These are phyloP conservation scores for Rubia peregrina DNA, from an alignment of 305 asterid species.

Conservation along the genomic window DNA sequence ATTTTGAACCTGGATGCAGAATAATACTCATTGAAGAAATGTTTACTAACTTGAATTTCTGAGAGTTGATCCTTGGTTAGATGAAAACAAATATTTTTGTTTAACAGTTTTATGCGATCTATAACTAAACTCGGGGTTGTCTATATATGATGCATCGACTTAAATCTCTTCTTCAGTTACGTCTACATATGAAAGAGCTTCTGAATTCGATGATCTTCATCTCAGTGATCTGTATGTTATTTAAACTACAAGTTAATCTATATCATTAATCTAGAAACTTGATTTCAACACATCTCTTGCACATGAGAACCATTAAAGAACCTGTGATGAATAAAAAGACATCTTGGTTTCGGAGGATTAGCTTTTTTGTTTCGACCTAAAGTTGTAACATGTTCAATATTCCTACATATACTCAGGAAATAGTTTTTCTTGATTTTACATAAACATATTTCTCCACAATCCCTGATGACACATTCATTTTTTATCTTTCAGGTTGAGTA, in stretches of 20 bases:
- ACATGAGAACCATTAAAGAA: neutral
- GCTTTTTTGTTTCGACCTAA: neutral
- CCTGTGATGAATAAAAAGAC: neutral
- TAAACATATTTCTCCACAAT: no score
- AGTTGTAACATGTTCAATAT: neutral
- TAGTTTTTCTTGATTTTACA: no score
- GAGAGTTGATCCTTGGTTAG: no score
- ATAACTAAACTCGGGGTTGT: conserved; percentile 35
- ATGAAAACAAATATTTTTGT: no score
- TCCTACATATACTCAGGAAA: neutral
- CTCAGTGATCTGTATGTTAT: conserved; percentile 81
- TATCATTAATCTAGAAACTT: conserved; percentile 9
- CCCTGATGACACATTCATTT: no score
- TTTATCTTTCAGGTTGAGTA: no score
- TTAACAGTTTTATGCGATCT: no score
- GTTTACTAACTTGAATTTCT: no score
- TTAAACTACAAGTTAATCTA: conserved; percentile 48
- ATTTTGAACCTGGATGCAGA: no score
- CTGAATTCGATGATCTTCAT: conserved; percentile 85
- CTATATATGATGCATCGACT: conserved; percentile 64
- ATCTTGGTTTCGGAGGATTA: neutral
- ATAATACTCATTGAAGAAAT: no score
- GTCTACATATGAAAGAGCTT: conserved; percentile 62
- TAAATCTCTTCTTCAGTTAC: conserved; percentile 60
- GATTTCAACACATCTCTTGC: neutral